phyloP scores from a whole-genome alignment of 2,329 filamentous ascomycete genomes.

The Incumbomyces lentus region DNA sequence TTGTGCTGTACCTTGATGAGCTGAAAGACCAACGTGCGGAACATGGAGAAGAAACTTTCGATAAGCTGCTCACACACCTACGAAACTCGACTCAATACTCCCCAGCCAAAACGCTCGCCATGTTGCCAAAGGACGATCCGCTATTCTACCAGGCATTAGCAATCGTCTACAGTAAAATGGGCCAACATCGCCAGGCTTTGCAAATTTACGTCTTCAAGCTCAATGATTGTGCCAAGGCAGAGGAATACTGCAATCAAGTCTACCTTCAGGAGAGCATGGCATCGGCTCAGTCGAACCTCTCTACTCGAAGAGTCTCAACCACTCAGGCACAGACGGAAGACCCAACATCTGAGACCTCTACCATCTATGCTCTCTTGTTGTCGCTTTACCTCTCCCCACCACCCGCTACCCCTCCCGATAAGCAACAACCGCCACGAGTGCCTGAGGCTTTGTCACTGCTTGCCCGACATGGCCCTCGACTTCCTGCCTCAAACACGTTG shows the following conservation, averaged over 20 bases:
- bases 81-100: slow-evolving; percentile 71
- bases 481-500: slow-evolving; percentile 78
- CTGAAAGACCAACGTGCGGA: slow-evolving; percentile 34
- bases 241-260: slow-evolving; percentile 88
- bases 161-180: slow-evolving; percentile 88
- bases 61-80: slow-evolving; percentile 63
- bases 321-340: slow-evolving; percentile 25
- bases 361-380: slow-evolving; percentile 85
- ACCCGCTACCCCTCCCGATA: slow-evolving; percentile 13
- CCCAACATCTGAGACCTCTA: slow-evolving; percentile 50
- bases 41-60: slow-evolving; percentile 39
- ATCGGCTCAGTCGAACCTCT: slow-evolving; percentile 20
- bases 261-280: slow-evolving; percentile 49
- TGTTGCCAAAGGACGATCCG: slow-evolving; percentile 72
- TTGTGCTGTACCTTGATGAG: slow-evolving; percentile 57
- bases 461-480: slow-evolving; percentile 81
- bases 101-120: slow-evolving; percentile 61
- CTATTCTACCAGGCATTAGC: slow-evolving; percentile 83
- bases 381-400: slow-evolving; percentile 81
- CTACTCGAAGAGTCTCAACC: slow-evolving; percentile 29
- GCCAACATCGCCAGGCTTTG: slow-evolving; percentile 87
- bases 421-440: slow-evolving; percentile 61
- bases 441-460: slow-evolving; percentile 74
- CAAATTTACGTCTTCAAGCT: slow-evolving; percentile 97
- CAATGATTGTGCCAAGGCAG: slow-evolving; percentile 74